Evolutionary conservation across 352 stramenopile genomes (phyloP), one percentile per base, ranked within the genome.

Genomic region (Bremia lactucae): DNA sequence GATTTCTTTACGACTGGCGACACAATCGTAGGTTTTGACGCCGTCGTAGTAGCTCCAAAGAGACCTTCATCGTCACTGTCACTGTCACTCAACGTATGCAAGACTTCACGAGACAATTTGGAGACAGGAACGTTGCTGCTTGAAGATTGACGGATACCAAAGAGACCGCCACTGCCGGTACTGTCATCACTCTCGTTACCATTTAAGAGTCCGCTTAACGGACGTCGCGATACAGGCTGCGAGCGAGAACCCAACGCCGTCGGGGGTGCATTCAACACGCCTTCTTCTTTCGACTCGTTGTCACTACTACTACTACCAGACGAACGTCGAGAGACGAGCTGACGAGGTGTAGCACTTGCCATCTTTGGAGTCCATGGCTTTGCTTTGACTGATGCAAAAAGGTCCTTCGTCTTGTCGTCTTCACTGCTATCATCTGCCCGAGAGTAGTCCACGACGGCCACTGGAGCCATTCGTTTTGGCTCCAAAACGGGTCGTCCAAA

Each of bases 211-310:
- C 68, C 64, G 11, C 46, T 59, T 42, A 78, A 76, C 5, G 49
- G 13, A 11, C 61, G 37, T 6, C 42, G 51, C 19, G 63, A 50
- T n/a, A 43, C 29, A n/a, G 52, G 51, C 3, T 40, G 36, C 13
- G 41, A 20, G 6, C 36, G 37, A 24, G 38, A 15, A 29, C 29
- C 10, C 23, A 45, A 6, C 9, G 34, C 31, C 44, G 39, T 16
- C 31, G 38, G 31, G 21, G 31, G 19, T 28, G 47, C 31, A 11
- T 72, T 70, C 62, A 87, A 87, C 2, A 87, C 42, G 10, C 55
- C 71, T 0, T 60, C 63, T 37, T 75, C 74, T 23, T 84, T 68
- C n/a, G n/a, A n/a, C n/a, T n/a, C n/a, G n/a, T n/a, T n/a, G 25
- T 68, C 55, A n/a, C 69, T 55, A 36, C 66, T 81, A 28, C 58